Evolutionary conservation across 140 eudicot genomes (phyloP).

Genomic region (Bidens hawaiensis): DNA sequence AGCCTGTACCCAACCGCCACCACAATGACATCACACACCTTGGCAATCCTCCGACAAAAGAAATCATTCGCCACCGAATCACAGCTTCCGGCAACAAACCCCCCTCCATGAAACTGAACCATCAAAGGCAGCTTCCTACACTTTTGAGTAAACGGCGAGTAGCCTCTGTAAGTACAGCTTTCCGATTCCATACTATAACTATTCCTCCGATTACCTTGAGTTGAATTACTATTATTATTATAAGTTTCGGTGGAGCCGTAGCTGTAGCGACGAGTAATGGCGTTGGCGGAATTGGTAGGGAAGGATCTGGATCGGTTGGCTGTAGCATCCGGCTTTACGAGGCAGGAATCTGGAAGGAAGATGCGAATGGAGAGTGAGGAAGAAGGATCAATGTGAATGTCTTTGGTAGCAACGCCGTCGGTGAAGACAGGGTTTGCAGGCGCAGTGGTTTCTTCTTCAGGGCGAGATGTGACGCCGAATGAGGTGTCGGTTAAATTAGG

Average conservation of each 20-base stretch:
- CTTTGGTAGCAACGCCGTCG: slow-evolving; percentile 94
- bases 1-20: slow-evolving; percentile 91
- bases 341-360: slow-evolving; percentile 80
- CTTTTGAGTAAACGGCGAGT: slow-evolving; percentile 46
- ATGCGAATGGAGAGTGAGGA: slow-evolving; percentile 67
- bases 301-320: slow-evolving; percentile 33
- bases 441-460: slow-evolving; percentile 81
- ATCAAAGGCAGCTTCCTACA: slow-evolving; percentile 70
- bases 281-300: slow-evolving; percentile 20
- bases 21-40: slow-evolving; percentile 87
- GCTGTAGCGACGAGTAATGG: slow-evolving; percentile 16
- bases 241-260: no score
- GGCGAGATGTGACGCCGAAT: slow-evolving; percentile 88
- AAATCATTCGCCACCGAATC: slow-evolving; percentile 84
- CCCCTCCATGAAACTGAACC: slow-evolving; percentile 98
- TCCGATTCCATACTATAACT: slow-evolving; percentile 48
- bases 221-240: no score
- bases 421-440: slow-evolving; percentile 68
- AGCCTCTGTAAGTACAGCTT: slow-evolving; percentile 64
- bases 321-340: slow-evolving; percentile 32
- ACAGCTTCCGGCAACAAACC: slow-evolving; percentile 85
- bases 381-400: slow-evolving; percentile 82
- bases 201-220: slow-evolving; percentile 25
- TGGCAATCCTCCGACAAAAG: slow-evolving; percentile 84
- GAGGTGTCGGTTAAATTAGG: slow-evolving; percentile 33